Conservation (phyloP, 495 filamentous ascomycete genomes). For the Hypoxylon cercidicola region DNA sequence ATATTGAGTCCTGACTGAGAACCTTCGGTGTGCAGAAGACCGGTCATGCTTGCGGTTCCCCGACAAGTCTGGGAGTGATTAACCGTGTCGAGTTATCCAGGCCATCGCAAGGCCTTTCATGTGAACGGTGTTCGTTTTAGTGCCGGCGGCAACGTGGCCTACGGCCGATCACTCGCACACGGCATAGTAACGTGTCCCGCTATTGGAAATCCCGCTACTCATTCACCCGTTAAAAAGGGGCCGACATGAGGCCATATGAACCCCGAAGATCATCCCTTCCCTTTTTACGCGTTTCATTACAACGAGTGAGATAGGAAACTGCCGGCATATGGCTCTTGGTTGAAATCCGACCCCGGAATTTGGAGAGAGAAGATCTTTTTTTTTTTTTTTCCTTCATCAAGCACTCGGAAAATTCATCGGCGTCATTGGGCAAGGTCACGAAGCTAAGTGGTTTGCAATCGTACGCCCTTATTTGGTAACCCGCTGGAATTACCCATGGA, state of each 20-base stretch:
- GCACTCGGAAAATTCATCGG: conserved; percentile 9
- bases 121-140: conserved; percentile 4
- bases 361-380: conserved; percentile 13
- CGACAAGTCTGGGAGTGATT: conserved; percentile 15
- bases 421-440: conserved; percentile 15
- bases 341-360: conserved; percentile 10
- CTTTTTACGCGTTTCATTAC: conserved; percentile 34
- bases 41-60: conserved; percentile 14
- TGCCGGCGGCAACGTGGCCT: conserved; percentile 39
- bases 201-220: conserved; percentile 26
- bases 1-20: conserved; percentile 5
- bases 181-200: conserved; percentile 32
- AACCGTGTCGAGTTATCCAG: conserved; percentile 13
- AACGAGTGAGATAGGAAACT: conserved; percentile 33
- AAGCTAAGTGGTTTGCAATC: conserved; percentile 3
- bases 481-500: conserved; percentile 26
- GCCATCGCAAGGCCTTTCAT: no score
- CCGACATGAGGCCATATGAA: conserved; percentile 46
- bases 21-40: not conserved
- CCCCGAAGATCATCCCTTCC: conserved; percentile 35
- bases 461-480: conserved; percentile 23
- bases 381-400: conserved; percentile 2
- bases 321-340: conserved; percentile 36
- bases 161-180: conserved; percentile 36
- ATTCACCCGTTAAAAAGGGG: conserved; percentile 40